Base-by-base conservation (phyloP, 768 basidiomycete species). In the Mycena floridula region DNA sequence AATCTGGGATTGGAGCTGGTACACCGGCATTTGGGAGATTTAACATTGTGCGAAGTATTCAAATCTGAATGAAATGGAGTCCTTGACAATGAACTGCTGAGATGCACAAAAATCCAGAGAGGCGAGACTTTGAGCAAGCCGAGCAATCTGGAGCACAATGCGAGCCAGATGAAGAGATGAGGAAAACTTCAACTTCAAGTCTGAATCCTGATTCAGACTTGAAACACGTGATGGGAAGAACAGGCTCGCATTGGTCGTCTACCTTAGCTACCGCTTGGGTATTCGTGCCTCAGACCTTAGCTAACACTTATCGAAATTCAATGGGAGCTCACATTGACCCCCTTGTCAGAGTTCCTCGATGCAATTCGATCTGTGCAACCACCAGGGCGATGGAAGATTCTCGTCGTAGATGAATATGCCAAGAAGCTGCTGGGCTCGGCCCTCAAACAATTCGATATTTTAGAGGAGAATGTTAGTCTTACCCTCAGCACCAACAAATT, bases 391-490 rank as follows among this genome's bases (percentile, higher is more conserved):
- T 99, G 96, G 96, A 99, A 99, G 78, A 87, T 96, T 54, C 79
- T 98, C 36, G 92, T 99, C 47, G 88, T 98, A 43, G 96, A 99
- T 62, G 90, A 93, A 52, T 79, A 89, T 65, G 85, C 93, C 21
- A 85, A 93, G 64, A 81, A 76, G 59, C 67, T 98, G 43, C 64
- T 99, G 37, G 77, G 82, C 49, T 79, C 86, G 7, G 90, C 94
- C 3, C 74, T 97, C 54, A 92, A 91, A 66, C 85, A 90, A 59
- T 92, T 89, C 55, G 95, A 99, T 61, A 88, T 98, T 45, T 65
- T 98, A 45, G 85, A 92, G 62, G 91, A 96, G 73, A 94, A 94
- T 71, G 91, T 98, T 35, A 96, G 93, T 37, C 77, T 95, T 96
- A 69, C 49, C 51, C 3, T 51, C 60, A 11, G 55, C 56, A 20